phyloP scores from a whole-genome alignment of 2,329 filamentous ascomycete species.

The Diaporthe batatas region DNA sequence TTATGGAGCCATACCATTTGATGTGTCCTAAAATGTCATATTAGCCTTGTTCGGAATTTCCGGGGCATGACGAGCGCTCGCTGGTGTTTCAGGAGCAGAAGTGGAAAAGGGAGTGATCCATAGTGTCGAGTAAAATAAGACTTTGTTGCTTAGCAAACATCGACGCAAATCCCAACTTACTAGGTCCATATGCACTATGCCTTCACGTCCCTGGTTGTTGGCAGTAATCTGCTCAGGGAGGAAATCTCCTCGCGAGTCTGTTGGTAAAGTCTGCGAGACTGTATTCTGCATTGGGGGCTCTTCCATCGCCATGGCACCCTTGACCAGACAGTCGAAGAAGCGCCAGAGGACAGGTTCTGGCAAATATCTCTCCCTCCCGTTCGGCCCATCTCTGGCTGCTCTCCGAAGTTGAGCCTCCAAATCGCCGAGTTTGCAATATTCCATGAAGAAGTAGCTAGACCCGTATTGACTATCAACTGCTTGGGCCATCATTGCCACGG shows the following conservation, averaged over 20 bases:
- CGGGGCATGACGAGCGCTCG: too few relatives aligned
- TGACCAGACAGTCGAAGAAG: constrained; percentile 43
- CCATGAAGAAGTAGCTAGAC: constrained; percentile 12
- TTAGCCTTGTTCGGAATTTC: background rate
- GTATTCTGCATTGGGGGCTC: constrained; percentile 38
- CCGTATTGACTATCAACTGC: background rate
- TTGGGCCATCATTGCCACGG: background rate
- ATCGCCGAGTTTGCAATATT: constrained; percentile 28
- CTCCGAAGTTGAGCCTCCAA: background rate
- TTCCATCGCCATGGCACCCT: constrained; percentile 42
- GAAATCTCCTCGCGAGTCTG: background rate
- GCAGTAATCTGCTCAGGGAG: background rate
- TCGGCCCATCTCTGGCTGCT: background rate
- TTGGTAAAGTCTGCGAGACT: background rate
- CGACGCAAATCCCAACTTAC: background rate
- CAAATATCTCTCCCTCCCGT: background rate
- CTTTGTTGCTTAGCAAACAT: too few relatives aligned
- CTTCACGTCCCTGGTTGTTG: background rate
- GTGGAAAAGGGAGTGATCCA: background rate
- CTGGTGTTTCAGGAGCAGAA: too few relatives aligned
- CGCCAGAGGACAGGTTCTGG: constrained; percentile 41
- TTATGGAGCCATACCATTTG: background rate
- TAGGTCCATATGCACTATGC: constrained; percentile 26
- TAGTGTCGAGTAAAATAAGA: background rate
- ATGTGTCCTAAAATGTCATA: background rate